Percentiles rank a stretch among this genome's conserved stretches.
Conservation (phyloP, 2,329 filamentous ascomycete species). For the Colletotrichum viniferum region DNA sequence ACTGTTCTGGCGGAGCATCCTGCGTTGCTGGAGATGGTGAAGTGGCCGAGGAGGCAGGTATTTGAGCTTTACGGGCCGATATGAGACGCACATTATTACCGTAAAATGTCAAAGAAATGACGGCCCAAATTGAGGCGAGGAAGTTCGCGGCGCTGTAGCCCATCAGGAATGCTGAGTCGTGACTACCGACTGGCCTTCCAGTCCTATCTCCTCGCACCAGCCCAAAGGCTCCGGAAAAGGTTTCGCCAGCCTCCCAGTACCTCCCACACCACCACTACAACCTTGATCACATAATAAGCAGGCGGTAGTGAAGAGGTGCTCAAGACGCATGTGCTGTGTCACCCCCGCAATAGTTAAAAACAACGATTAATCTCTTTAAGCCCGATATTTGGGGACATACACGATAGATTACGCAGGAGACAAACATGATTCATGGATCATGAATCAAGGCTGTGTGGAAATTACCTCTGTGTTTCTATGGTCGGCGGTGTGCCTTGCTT, state of each 20-base stretch:
- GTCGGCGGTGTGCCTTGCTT: background rate
- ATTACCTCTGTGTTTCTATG: too few species aligned
- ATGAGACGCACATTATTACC: rapidly evolving
- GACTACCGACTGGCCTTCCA: background rate
- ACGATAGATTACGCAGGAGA: background rate
- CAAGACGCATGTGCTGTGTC: rapidly evolving
- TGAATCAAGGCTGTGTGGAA: background rate
- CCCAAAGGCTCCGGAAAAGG: too few species aligned
- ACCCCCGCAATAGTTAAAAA: rapidly evolving
- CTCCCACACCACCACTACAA: too few species aligned
- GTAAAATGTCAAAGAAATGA: background rate
- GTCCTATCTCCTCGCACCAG: too few species aligned
- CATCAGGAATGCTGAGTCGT: background rate
- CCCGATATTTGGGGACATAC: background rate
- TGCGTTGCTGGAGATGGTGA: background rate
- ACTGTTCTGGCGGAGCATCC: background rate
- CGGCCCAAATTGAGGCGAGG: background rate
- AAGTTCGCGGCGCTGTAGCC: rapidly evolving
- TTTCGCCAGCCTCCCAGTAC: too few species aligned
- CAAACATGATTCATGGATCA: background rate
- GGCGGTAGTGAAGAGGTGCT: too few species aligned
- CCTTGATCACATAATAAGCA: too few species aligned
- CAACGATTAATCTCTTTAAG: background rate
- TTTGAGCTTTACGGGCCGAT: background rate
- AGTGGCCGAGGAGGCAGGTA: slow-evolving; percentile 12